Percentiles rank a stretch among this genome's conserved stretches.
These are phyloP conservation scores for Zymoseptoria crescenta DNA, from an alignment of 2,329 filamentous ascomycete species.

Conservation along the genomic window DNA sequence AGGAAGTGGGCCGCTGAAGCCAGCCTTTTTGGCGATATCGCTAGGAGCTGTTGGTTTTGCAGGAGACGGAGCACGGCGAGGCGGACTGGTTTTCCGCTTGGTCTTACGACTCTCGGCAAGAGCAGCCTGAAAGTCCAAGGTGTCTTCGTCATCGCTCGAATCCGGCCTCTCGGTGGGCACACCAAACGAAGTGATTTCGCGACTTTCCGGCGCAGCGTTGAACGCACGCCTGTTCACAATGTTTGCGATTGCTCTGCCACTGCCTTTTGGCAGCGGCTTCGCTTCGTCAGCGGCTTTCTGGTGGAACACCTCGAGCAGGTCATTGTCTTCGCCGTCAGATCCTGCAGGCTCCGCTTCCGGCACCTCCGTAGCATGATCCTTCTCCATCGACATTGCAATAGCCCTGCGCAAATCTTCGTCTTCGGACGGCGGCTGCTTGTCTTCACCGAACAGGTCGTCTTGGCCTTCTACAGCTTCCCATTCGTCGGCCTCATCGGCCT, in stretches of 20 bases:
- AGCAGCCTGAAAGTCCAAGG: constrained; percentile 67
- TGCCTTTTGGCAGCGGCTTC: constrained; percentile 39
- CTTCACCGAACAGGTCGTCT: constrained; percentile 53
- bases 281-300: constrained; percentile 36
- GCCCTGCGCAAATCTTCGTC: constrained; percentile 72
- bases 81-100: constrained; percentile 25
- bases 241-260: constrained; percentile 57
- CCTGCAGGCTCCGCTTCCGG: not conserved
- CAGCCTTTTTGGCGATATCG: constrained; percentile 43
- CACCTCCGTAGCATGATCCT: constrained; percentile 41
- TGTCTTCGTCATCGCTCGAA: constrained; percentile 56
- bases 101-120: constrained; percentile 58
- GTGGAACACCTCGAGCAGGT: constrained; percentile 40
- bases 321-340: constrained; percentile 28
- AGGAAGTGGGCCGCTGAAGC: constrained; percentile 72
- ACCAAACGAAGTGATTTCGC: constrained; percentile 30
- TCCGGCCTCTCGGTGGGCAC: constrained; percentile 25
- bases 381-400: constrained; percentile 71
- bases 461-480: constrained; percentile 35
- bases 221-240: constrained; percentile 67
- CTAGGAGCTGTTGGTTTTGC: constrained; percentile 26
- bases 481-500: constrained; percentile 31
- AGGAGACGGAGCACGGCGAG: constrained; percentile 17
- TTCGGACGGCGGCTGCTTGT: constrained; percentile 34
- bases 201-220: constrained; percentile 45